Evolutionary conservation across 441 rosid species (phyloP), one percentile per base, ranked within the genome.

Genomic region (Omphalea diandra): DNA sequence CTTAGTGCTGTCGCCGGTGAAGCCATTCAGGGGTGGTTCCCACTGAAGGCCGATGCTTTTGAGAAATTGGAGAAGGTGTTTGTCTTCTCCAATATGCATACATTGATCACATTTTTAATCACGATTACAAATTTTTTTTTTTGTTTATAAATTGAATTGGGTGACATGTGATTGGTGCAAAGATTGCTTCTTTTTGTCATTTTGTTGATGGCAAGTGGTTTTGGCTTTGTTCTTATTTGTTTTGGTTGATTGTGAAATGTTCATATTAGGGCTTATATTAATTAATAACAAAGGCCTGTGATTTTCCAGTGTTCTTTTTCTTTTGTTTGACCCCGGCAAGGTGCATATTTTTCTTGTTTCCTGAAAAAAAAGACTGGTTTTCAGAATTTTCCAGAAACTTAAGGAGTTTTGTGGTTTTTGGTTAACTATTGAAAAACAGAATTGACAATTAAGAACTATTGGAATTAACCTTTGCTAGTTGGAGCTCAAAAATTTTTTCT

Each of bases 31-130:
- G 98, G 98, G 1, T 91, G 97, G 97, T 83, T 91, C 49, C 98
- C 98, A 0, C 92, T 90, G 62, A 86, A 88, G 54, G 81, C 89
- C 1, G 98, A 94, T 49, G 82, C 94, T 32, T 94, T 71, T 68
- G 91, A 94, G 86, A 94, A 91, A 82, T 80, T 91, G 59, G 98
- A 94, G 54, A 94, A 94, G 98, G 98, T 93, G n/a, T n/a, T n/a
- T n/a, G n/a, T n/a, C n/a, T n/a, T 63, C 22, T 36, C 15, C 31
- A 9, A 41, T n/a, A n/a, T 40, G 35, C 47, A 0, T 57, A 11
- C 5, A 12, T 64, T 15, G 32, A 0, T 63, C 49, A 9, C 2
- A 40, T 29, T 18, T 11, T 72, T 65, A n/a, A 35, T 63, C 5
- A 10, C 41, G n/a, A 18, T 36, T 26, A 33, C 29, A 22, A 57